Conservation (phyloP, 805 yeast species). For the Teunomyces lycoperdinae region DNA sequence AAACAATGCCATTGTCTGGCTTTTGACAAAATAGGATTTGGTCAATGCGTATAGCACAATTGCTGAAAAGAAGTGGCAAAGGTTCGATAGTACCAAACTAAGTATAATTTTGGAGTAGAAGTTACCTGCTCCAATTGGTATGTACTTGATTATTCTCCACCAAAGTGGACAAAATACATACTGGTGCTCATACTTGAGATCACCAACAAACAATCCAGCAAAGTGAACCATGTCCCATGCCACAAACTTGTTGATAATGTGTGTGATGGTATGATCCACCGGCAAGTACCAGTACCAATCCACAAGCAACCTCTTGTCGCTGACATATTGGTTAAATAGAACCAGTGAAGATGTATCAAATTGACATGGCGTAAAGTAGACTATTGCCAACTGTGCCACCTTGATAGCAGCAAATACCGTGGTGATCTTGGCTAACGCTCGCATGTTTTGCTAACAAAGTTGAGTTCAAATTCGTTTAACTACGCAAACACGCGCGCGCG, state of each 20-base stretch:
- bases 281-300: neutral
- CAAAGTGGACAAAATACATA: constrained; percentile 84
- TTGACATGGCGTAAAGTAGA: constrained; percentile 40
- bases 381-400: constrained; percentile 33
- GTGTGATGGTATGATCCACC: neutral
- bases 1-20: constrained; percentile 16
- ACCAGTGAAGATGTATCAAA: constrained; percentile 50
- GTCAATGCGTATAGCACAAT: constrained; percentile 53
- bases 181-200: constrained; percentile 75
- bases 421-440: constrained; percentile 2
- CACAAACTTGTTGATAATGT: constrained; percentile 51
- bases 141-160: constrained; percentile 48
- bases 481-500: neutral
- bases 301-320: neutral
- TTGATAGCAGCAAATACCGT: constrained; percentile 30
- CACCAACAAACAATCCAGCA: constrained; percentile 50
- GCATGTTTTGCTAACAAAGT: neutral
- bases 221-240: constrained; percentile 90
- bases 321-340: constrained; percentile 21
- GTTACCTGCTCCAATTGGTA: constrained; percentile 20
- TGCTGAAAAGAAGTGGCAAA: constrained; percentile 49
- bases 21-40: constrained; percentile 11
- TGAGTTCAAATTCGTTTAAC: no score
- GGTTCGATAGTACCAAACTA: constrained; percentile 50
- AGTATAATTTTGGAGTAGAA: constrained; percentile 45